Conservation (phyloP, 768 basidiomycete species). For the Panaeolus papilionaceus region DNA sequence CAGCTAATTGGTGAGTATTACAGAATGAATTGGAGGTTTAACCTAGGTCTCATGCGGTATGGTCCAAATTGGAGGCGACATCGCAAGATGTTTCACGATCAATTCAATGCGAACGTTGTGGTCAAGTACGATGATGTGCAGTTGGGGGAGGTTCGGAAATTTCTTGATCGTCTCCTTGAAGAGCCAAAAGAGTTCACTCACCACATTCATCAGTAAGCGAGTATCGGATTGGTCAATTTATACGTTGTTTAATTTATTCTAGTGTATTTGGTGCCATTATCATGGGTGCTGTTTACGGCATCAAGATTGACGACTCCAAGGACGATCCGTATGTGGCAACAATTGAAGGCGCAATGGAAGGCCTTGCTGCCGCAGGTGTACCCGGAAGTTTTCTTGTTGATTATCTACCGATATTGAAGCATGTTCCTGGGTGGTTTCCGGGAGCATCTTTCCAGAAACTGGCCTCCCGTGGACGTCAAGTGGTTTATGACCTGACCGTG, state of each 20-base stretch:
- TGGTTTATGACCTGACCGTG: slow-evolving; percentile 32
- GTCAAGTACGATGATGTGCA: slow-evolving; percentile 3
- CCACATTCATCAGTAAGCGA: slow-evolving; percentile 1
- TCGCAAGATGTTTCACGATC: slow-evolving; percentile 1
- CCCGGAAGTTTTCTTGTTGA: slow-evolving; percentile 41
- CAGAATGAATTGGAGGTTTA: slow-evolving; percentile 34
- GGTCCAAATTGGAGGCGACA: slow-evolving; percentile 22
- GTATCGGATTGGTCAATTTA: background rate
- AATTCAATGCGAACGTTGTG: background rate
- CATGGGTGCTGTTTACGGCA: background rate
- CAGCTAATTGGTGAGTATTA: background rate
- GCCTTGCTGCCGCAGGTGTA: slow-evolving; percentile 8
- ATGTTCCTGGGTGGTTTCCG: slow-evolving; percentile 40
- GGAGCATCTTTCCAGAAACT: slow-evolving; percentile 42
- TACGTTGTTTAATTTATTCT: background rate
- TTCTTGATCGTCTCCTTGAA: background rate
- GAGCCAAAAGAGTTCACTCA: slow-evolving; percentile 1
- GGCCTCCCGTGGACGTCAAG: slow-evolving; percentile 30
- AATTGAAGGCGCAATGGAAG: background rate
- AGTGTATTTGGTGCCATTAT: background rate
- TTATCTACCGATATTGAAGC: slow-evolving; percentile 32
- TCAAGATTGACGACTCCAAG: background rate
- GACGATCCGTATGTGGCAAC: background rate
- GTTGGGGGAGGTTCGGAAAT: background rate
- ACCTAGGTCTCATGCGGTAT: slow-evolving; percentile 36